Base-by-base conservation (phyloP, 805 yeast species). In the Candida insectalens region DNA sequence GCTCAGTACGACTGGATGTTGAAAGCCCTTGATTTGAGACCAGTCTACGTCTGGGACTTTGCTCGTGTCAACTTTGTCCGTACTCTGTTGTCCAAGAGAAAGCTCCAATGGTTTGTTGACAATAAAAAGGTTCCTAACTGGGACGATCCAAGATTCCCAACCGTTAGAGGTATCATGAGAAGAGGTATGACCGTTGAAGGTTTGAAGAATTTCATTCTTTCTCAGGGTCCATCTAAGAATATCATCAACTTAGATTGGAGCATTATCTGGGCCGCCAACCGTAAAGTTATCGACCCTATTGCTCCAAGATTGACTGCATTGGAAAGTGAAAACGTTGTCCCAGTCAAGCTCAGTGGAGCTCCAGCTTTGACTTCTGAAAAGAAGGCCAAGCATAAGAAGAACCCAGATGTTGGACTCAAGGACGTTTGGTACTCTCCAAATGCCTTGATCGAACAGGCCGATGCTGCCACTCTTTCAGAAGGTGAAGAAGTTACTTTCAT, bases 131-230 rank as follows among this genome's bases (percentile, higher is more conserved):
- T 92, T 38, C 51, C 71, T 17, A 87, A 85, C 65, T 92, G 99
- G 99, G 96, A 92, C 55, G 99, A 92, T 61, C 98, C 99, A 49
- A 75, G 99, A 61, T 92, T 92, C 85, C 99, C 99, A 47, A 92
- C 99, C 30, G 95, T 92, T 26, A 80, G 97, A 62, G 99, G 99
- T 68, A 96, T 89, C 35, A 84, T 96, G 69, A 80, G 98, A 71
- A 83, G 99, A 69, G 99, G 99, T 68, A 92, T 92, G 99, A 77
- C 96, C 26, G 94, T 92, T 43, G 96, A 92, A 67, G 99, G 97
- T 45, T 75, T 92, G 59, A 77, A 89, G 62, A 83, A 83, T 70
- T 92, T 92, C 51, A 83, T 92, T 46, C 69, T 92, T 41, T 73
- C 94, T 33, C 97, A 92, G 67, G 99, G 99, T 51, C 99, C 99